phyloP scores from a whole-genome alignment of 768 basidiomycete genomes.

The Gautieria morchelliformis region DNA sequence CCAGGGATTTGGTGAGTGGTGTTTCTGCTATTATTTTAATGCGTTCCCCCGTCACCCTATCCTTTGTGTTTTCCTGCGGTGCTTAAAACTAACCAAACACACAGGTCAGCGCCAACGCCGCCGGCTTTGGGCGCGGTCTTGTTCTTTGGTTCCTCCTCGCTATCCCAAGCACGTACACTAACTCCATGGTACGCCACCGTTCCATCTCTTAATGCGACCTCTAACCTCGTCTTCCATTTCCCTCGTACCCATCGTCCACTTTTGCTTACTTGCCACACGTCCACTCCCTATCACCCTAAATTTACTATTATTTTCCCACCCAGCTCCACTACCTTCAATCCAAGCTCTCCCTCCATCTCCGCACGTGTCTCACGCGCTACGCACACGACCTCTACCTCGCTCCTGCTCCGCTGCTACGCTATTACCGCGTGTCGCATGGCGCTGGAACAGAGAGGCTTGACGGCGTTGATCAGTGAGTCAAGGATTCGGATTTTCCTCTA shows the following conservation, averaged over 20 bases:
- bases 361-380: conserved; percentile 84
- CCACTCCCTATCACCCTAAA: neutral
- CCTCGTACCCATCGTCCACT: no score
- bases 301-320: neutral
- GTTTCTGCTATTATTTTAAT: no score
- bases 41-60: neutral
- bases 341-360: conserved; percentile 70
- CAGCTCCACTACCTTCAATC: conserved; percentile 87
- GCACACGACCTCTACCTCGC: conserved; percentile 88
- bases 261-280: no score
- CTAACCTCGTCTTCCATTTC: neutral
- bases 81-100: neutral
- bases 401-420: conserved; percentile 57
- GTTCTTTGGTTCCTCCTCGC: conserved; percentile 86
- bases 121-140: conserved; percentile 74
- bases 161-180: conserved; percentile 90
- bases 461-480: conserved; percentile 60
- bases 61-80: neutral
- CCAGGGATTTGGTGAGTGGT: conserved; percentile 62
- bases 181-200: conserved; percentile 62
- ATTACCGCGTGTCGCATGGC: conserved; percentile 48
- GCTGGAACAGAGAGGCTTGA: conserved; percentile 26
- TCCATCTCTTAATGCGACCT: neutral
- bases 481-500: no score
- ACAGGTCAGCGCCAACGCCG: conserved; percentile 71